Evolutionary conservation across 1,284 basidiomycete genomes (phyloP).

Genomic region (Laetiporus sulphureus): DNA sequence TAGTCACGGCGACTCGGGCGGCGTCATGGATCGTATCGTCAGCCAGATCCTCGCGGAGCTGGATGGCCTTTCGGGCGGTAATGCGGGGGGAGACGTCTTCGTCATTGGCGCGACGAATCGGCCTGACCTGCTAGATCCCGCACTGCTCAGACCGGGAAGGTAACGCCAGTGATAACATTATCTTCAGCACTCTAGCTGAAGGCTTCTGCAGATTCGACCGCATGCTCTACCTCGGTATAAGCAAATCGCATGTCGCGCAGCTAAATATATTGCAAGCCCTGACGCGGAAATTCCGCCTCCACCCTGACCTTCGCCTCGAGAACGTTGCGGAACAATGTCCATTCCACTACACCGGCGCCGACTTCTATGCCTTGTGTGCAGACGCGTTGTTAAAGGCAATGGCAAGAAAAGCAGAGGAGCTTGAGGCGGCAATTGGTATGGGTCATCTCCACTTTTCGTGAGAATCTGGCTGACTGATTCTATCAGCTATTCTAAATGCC

Average conservation of each 20-base stretch:
- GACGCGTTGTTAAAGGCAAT: slow-evolving; percentile 97
- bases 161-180: slow-evolving; percentile 31
- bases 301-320: slow-evolving; percentile 62
- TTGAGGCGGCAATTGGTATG: slow-evolving; percentile 71
- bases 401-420: slow-evolving; percentile 77
- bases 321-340: slow-evolving; percentile 74
- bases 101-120: slow-evolving; percentile 98
- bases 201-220: slow-evolving; percentile 77
- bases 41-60: slow-evolving; percentile 94
- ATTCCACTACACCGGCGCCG: slow-evolving; percentile 94
- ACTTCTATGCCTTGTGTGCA: slow-evolving; percentile 96
- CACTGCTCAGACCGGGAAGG: slow-evolving; percentile 88
- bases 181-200: not conserved
- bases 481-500: slow-evolving; percentile 45
- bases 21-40: slow-evolving; percentile 97
- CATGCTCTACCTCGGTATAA: slow-evolving; percentile 94
- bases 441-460: not conserved
- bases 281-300: slow-evolving; percentile 88
- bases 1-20: slow-evolving; percentile 91
- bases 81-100: slow-evolving; percentile 69
- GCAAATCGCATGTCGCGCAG: slow-evolving; percentile 83
- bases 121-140: slow-evolving; percentile 92
- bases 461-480: slow-evolving; percentile 3
- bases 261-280: slow-evolving; percentile 85
- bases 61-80: slow-evolving; percentile 79